Evolutionary conservation across 768 basidiomycete species (phyloP), one percentile per base, ranked within the genome.

Genomic region (Rhodocollybia butyracea): DNA sequence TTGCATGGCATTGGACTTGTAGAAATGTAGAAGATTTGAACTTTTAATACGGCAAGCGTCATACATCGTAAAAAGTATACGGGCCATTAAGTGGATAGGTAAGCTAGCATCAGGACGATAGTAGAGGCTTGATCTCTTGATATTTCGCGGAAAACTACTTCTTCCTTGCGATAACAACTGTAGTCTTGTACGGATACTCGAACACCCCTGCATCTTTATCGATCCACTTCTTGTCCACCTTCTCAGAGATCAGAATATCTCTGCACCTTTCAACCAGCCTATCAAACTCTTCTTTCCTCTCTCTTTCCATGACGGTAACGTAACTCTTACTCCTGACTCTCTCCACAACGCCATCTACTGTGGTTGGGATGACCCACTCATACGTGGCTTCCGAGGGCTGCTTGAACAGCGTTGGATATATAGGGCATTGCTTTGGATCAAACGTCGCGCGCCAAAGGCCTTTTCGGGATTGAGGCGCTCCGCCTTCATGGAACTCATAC

Each of bases 261-360:
- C 76, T 70, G 29, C 94, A 64, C 43, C 82, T 76, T 10, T 72
- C 61, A 22, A 70, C 66, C 34, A 94, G 76, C 40, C 76, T 70
- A 13, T 40, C 39, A 40, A 17, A 40, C n/a, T 40, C 39, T 12
- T 68, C 67, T 68, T 81, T 87, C 61, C 84, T 79, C 19, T 78
- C 78, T 2, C 78, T 79, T 2, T 78, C 70, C 34, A 88, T 73
- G 19, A 86, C 69, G 0, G 87, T 77, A 41, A 94, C 83, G 67
- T 94, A 97, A 60, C 91, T 93, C 74, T 96, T 96, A 70, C 85
- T 92, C 55, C 76, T 75, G 2, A 85, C 85, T 47, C 94, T 76
- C 52, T 91, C 76, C 32, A 90, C 70, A 7, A 79, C 83, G 15
- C 73, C 73, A 11, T 88, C 75, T 29, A 77, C 71, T 2, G 81